Evolutionary conservation across 768 basidiomycete genomes (phyloP).

Genomic region (Kwoniella bestiolae): DNA sequence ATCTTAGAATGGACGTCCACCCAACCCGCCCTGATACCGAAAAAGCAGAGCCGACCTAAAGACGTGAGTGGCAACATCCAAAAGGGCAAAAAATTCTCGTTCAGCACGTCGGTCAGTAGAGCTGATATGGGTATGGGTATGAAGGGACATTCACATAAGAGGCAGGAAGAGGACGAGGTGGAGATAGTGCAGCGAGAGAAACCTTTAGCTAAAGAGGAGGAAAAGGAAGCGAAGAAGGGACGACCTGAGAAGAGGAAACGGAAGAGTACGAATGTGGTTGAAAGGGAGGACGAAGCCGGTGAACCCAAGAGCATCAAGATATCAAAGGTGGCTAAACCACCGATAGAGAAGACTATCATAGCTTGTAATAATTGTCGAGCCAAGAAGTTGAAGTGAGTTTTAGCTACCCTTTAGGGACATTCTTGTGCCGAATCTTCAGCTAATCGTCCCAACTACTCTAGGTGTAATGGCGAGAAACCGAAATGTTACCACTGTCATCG

Average conservation of each 20-base stretch:
- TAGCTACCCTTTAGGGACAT: not conserved
- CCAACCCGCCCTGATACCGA: constrained; percentile 1
- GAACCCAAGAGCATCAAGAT: not conserved
- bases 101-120: constrained; percentile 4
- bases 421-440: not conserved
- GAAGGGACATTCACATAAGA: not conserved
- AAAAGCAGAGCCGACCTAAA: not conserved
- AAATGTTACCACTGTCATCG: constrained; percentile 54
- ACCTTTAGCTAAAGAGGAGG: not conserved
- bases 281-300: not conserved
- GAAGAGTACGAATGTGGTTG: not conserved
- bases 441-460: too few relatives aligned
- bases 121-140: not conserved
- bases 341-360: constrained; percentile 32
- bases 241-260: not conserved
- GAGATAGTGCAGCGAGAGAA: not conserved
- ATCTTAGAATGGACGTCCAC: not conserved
- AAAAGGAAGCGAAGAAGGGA: not conserved
- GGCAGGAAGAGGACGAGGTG: not conserved
- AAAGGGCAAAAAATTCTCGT: constrained; percentile 17
- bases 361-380: constrained; percentile 48
- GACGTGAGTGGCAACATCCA: not conserved
- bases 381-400: constrained; percentile 45
- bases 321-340: not conserved
- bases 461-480: constrained; percentile 56